phyloP scores from a whole-genome alignment of 2,329 filamentous ascomycete genomes.

The Arthrinium puccinioides region DNA sequence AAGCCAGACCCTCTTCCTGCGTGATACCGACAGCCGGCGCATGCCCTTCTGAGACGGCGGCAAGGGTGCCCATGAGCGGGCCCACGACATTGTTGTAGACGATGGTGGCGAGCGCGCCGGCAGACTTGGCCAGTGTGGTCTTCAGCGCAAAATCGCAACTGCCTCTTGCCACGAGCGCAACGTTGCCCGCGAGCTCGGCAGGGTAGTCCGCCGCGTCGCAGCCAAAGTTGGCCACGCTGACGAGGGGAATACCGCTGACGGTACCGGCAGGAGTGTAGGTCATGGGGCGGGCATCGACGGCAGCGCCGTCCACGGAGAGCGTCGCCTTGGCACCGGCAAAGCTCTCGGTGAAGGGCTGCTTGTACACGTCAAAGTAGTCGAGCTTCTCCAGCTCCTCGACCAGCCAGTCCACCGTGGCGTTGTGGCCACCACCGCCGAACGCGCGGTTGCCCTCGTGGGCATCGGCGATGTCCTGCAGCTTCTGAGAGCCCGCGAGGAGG shows the following conservation, averaged over 20 bases:
- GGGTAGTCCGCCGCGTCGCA: constrained; percentile 41
- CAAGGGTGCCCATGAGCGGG: constrained; percentile 45
- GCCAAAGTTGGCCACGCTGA: constrained; percentile 34
- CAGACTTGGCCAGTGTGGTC: constrained; percentile 44
- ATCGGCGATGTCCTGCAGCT: constrained; percentile 36
- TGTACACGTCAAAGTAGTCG: constrained; percentile 34
- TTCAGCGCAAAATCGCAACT: constrained; percentile 52
- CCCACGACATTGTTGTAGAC: constrained; percentile 58
- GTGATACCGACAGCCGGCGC: constrained; percentile 46
- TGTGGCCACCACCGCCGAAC: constrained; percentile 37
- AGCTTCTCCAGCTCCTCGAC: constrained; percentile 29
- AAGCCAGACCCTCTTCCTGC: constrained; percentile 32
- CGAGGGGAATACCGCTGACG: constrained; percentile 28
- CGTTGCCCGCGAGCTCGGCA: constrained; percentile 48
- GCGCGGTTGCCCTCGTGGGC: constrained; percentile 33
- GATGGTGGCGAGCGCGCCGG: constrained; percentile 49
- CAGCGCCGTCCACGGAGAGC: constrained; percentile 17
- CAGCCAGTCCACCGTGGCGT: constrained; percentile 37
- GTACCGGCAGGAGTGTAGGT: constrained; percentile 1
- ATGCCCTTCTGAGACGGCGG: constrained; percentile 35
- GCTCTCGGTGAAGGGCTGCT: constrained; percentile 58
- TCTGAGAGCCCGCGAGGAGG: constrained; percentile 34
- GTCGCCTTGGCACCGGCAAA: constrained; percentile 40
- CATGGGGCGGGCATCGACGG: constrained; percentile 2
- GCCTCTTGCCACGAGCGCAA: constrained; percentile 53